Conservation (phyloP, 148 eudicot species). For the Heliosperma pusillum region DNA sequence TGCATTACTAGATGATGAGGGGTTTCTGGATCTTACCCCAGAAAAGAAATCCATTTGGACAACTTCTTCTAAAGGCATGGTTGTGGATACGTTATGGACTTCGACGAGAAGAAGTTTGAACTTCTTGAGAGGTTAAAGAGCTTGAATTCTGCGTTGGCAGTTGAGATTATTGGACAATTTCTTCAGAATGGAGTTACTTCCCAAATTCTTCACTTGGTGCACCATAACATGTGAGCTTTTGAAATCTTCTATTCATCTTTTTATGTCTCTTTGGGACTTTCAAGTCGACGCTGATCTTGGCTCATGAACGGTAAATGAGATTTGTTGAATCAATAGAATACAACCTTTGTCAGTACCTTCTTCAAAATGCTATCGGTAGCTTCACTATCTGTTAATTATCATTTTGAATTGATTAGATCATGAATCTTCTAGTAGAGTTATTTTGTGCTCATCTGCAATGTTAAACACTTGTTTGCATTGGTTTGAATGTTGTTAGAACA, state of each 20-base stretch:
- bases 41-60: slow-evolving; percentile 62
- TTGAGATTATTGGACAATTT: slow-evolving; percentile 62
- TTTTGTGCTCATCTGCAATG: not conserved
- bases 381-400: not conserved
- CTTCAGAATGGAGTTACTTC: slow-evolving; percentile 65
- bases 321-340: not conserved
- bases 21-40: slow-evolving; percentile 60
- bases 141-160: slow-evolving; percentile 59
- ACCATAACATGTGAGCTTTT: slow-evolving; percentile 78
- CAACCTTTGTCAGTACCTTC: not conserved
- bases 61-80: slow-evolving; percentile 56
- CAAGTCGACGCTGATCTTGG: not conserved
- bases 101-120: slow-evolving; percentile 46
- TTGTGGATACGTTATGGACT: slow-evolving; percentile 39
- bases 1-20: slow-evolving; percentile 87
- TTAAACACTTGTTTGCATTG: not conserved
- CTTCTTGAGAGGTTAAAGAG: slow-evolving; percentile 47
- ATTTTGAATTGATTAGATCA: not conserved
- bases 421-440: not conserved
- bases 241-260: slow-evolving; percentile 17
- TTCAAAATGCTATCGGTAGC: not conserved
- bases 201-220: slow-evolving; percentile 72
- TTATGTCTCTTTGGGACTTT: slow-evolving; percentile 9
- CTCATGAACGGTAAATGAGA: not conserved
- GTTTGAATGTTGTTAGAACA: too few relatives aligned